Evolutionary conservation across 495 filamentous ascomycete species (phyloP), one percentile per base, ranked within the genome.

Genomic region (Corynascus novoguineensis): DNA sequence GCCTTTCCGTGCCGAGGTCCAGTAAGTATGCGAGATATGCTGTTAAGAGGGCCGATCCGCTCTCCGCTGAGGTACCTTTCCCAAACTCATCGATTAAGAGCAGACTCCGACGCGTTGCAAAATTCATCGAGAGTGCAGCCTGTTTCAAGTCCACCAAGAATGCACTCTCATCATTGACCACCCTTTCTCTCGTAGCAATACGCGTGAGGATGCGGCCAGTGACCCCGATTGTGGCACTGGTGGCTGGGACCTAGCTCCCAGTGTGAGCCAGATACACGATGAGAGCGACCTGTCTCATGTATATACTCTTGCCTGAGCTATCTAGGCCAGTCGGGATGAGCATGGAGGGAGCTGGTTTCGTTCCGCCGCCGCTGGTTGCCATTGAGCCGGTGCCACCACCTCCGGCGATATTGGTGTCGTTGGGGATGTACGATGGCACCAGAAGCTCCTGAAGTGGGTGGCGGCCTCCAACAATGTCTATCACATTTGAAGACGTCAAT

Each of bases 71-170:
- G 0, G 93, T 98, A 8, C 93, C 95, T 72, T 97, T 98, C 5
- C 93, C 93, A 60, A 98, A 97, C 63, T 98, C 95, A 64, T 98
- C 93, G 49, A 96, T 86, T 24, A 98, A 75, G 5, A 97, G 68
- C 2, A 98, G 72, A 64, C 87, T 95, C 27, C 83, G 81, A 28
- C 80, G 74, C 14, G 93, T 96, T 9, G 86, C 83, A 37, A 95
- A 82, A 44, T 83, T 89, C 55, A 93, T 73, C 2, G 87, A 83
- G 54, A 92, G 79, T 0, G 88, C 84, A 12, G 95, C 83, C 59
- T 98, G 91, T 59, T 96, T 90, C 28, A 98, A 70, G 66, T 98
- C 93, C 46, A 89, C 87, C 78, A 95, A 86, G 71, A 97, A 98
- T 2, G 91, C 90, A 70, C 91, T 96, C 68, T 97, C 89, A 29